phyloP scores from a whole-genome alignment of 2,329 filamentous ascomycete species.

The Corynespora cassiicola region DNA sequence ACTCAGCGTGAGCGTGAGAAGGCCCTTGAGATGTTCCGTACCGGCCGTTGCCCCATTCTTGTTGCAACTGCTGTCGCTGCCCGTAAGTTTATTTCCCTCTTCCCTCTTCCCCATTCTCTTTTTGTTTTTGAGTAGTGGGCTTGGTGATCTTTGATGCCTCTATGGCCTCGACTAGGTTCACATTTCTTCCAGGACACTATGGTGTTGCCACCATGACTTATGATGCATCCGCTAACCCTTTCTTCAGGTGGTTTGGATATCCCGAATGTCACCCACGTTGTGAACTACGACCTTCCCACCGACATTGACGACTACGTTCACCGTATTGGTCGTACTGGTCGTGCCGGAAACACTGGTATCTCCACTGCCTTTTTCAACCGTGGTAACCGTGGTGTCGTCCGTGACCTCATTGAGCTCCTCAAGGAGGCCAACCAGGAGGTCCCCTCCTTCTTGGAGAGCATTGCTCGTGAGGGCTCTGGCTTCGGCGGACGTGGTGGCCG shows the following conservation, averaged over 20 bases:
- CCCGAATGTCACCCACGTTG: conserved; percentile 92
- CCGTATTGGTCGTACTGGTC: conserved; percentile 98
- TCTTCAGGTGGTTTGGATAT: conserved; percentile 74
- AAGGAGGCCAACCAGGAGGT: conserved; percentile 99
- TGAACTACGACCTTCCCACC: conserved; percentile 99
- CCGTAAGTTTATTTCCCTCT: conserved; percentile 36
- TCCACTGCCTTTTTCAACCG: conserved; percentile 99
- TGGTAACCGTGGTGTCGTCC: conserved; percentile 96
- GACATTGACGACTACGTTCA: conserved; percentile 99
- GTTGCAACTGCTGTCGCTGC: conserved; percentile 97
- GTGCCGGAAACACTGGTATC: conserved; percentile 98
- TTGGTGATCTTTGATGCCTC: too few relatives aligned
- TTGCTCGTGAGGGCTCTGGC: conserved; percentile 88
- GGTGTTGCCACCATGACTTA: not conserved
- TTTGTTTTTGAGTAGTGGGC: too few relatives aligned
- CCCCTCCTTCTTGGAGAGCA: conserved; percentile 92
- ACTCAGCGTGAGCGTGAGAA: conserved; percentile 99
- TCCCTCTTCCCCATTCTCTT: conserved; percentile 13
- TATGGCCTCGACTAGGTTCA: too few relatives aligned
- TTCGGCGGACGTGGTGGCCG: conserved; percentile 75
- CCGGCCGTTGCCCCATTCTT: conserved; percentile 91
- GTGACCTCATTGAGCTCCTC: conserved; percentile 94
- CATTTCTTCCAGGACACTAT: too few relatives aligned
- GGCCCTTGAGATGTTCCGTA: conserved; percentile 96
- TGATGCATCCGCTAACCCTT: not conserved